Conservation (phyloP, 257 asterid species). For the Eucommia ulmoides region DNA sequence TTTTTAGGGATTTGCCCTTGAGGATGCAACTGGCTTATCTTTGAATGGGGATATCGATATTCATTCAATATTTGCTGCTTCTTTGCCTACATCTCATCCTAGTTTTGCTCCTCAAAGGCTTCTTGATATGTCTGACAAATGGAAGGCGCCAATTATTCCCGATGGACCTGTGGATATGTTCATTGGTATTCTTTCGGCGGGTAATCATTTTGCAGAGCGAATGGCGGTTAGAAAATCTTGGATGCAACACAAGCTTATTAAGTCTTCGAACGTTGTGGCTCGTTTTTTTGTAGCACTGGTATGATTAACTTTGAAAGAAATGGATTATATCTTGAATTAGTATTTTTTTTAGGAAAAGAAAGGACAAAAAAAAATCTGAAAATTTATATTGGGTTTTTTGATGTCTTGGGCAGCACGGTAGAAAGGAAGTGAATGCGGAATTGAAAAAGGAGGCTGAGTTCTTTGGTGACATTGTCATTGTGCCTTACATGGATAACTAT, state of each 20-base stretch:
- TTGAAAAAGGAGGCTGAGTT: neutral
- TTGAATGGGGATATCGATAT: conserved; percentile 73
- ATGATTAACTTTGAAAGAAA: too few species aligned
- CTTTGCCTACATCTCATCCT: conserved; percentile 85
- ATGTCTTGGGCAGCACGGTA: conserved; percentile 1
- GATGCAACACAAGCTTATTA: conserved; percentile 74
- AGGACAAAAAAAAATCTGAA: too few species aligned
- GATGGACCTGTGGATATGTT: conserved; percentile 53
- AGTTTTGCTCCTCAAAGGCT: conserved; percentile 86
- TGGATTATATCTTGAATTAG: too few species aligned
- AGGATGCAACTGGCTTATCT: conserved; percentile 90
- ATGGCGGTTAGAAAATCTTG: conserved; percentile 94
- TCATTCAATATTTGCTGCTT: conserved; percentile 68
- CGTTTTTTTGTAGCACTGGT: conserved; percentile 94
- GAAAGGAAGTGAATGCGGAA: neutral
- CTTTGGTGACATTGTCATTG: conserved; percentile 4
- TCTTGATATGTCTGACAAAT: conserved; percentile 67
- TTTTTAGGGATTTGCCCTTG: conserved; percentile 77
- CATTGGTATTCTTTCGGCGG: conserved; percentile 92
- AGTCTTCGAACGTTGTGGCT: conserved; percentile 67
- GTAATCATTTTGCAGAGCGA: conserved; percentile 93
- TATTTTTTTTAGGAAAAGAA: too few species aligned
- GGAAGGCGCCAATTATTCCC: conserved; percentile 77
- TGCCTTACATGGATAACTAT: conserved; percentile 2
- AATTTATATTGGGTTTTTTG: neutral